These are phyloP conservation scores for Pestalotiopsis sp. DNA, from an alignment of 2,329 filamentous ascomycete genomes.

Conservation along the genomic window DNA sequence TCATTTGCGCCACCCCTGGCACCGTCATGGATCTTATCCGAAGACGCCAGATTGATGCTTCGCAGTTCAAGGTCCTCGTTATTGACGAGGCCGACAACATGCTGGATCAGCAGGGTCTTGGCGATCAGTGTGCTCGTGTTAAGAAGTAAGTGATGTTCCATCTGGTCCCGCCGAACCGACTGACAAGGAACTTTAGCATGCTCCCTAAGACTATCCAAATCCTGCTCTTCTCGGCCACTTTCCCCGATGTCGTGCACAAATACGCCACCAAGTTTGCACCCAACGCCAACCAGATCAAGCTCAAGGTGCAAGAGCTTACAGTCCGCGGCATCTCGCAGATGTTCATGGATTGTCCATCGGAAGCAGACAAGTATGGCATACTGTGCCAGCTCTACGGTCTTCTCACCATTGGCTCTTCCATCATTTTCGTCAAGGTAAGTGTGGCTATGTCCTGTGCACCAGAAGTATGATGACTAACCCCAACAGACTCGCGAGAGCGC, in stretches of 20 bases:
- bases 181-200: constrained; percentile 53
- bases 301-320: constrained; percentile 88
- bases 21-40: constrained; percentile 88
- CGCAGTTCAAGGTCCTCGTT: constrained; percentile 77
- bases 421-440: constrained; percentile 91
- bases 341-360: constrained; percentile 88
- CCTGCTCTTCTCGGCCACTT: constrained; percentile 93
- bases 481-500: constrained; percentile 81
- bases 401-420: constrained; percentile 95
- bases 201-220: constrained; percentile 79
- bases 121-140: constrained; percentile 91
- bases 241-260: constrained; percentile 80
- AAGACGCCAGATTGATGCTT: constrained; percentile 71
- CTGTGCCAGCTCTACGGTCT: constrained; percentile 93
- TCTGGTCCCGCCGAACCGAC: constrained; percentile 11
- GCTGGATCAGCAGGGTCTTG: constrained; percentile 92
- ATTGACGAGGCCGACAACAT: constrained; percentile 99
- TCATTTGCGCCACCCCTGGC: constrained; percentile 92
- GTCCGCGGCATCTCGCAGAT: constrained; percentile 98
- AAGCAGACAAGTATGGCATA: constrained; percentile 82
- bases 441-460: neutral
- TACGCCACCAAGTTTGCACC: constrained; percentile 88
- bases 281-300: constrained; percentile 80
- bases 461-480: neutral
- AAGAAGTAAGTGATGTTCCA: constrained; percentile 65